Base-by-base conservation (phyloP, 1,284 basidiomycete species). In the Cutaneotrichosporon cutaneum region DNA sequence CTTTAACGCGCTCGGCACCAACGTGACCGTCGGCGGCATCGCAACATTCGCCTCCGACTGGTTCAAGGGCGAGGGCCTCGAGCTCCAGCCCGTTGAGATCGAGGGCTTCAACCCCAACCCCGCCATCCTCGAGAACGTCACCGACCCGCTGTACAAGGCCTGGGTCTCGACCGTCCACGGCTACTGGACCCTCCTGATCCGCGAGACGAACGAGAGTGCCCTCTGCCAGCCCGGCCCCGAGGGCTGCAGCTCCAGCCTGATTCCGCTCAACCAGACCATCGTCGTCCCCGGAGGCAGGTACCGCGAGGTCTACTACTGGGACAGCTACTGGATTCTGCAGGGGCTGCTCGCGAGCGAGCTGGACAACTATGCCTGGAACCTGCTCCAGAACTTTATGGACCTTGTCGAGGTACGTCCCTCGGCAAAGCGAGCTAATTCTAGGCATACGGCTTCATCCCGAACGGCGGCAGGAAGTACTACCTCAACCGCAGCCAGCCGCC, bases 371-470 rank as follows among this genome's bases (percentile, higher is more conserved):
- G 90, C 85, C 59, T 90, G 90, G 68, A 86, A 82, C 14, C 89
- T 92, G 0, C 81, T 94, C 32, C 85, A 90, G 69, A 94, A 95
- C 81, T 94, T 96, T 72, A 93, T 95, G 91, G 92, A 96, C 72
- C 86, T 94, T 73, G 81, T 96, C 56, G 85, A 89, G 39, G 77
- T 77, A 45, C 8, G 33, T 42, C 5, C 13, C n/a, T 5, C 22
- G 26, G 21, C 9, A 11, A 22, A 6, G 11, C 9, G 14, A 39
- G 36, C 36, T 39, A 35, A 35, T 24, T 4, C 52, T 26, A 76
- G 73, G 53, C 58, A 2, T 77, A 77, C 60, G 93, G 93, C 0
- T 97, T 95, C 80, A 88, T 97, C 67, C 93, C 93, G 2, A 97
- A 96, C 72, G 94, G 94, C 14, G 92, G 92, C 16, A 83, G 77